Conservation (phyloP, 2,329 filamentous ascomycete genomes). For the Cadophora luteo-olivacea region DNA sequence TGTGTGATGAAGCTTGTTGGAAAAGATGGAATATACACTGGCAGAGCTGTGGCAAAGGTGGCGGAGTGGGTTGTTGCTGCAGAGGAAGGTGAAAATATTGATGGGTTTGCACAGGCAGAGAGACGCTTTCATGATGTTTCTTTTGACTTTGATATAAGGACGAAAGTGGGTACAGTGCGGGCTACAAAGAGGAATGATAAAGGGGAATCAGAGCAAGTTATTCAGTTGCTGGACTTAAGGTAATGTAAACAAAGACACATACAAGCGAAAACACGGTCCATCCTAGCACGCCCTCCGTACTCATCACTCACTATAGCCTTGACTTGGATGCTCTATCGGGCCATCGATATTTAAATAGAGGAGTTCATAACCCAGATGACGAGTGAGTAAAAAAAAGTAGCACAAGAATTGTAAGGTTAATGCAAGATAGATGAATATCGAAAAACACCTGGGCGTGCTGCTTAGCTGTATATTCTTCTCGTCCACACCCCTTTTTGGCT, state of each 20-base stretch:
- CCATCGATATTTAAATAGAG: too few relatives aligned
- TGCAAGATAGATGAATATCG: neutral
- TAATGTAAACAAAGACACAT: neutral
- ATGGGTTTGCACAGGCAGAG: constrained; percentile 3
- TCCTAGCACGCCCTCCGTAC: neutral
- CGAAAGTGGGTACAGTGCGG: constrained; percentile 9
- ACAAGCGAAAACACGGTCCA: neutral
- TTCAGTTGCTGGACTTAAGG: neutral
- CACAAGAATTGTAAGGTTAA: neutral
- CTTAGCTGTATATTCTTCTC: neutral
- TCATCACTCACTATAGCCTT: neutral
- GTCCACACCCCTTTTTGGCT: neutral
- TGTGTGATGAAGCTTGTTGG: constrained; percentile 22
- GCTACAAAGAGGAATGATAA: constrained; percentile 10
- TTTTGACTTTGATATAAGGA: constrained; percentile 22
- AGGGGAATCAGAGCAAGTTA: constrained; percentile 10
- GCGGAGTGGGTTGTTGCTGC: constrained; percentile 17
- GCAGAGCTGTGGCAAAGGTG: constrained; percentile 14
- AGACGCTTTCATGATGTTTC: constrained; percentile 20
- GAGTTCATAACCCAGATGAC: neutral
- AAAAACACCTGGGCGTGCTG: neutral
- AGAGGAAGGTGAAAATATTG: constrained; percentile 16
- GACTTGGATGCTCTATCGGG: too few relatives aligned
- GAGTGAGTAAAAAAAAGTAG: neutral
- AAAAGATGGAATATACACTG: constrained; percentile 19